These are phyloP conservation scores for Mariannaea sp. DNA, from an alignment of 2,329 filamentous ascomycete genomes.

Conservation along the genomic window DNA sequence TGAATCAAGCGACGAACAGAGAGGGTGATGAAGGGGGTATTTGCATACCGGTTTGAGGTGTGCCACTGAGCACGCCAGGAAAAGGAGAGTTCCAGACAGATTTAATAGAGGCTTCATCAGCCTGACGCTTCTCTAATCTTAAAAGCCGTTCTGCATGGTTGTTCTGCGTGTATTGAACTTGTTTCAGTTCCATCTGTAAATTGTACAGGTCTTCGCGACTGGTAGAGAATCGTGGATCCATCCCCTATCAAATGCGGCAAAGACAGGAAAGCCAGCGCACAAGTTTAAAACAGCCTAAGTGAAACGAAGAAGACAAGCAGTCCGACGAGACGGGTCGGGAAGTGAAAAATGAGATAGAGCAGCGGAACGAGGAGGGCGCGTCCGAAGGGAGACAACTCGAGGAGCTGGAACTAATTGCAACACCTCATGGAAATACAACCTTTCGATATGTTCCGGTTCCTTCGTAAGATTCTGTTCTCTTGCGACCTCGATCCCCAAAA, in stretches of 20 bases:
- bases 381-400: constrained; percentile 18
- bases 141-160: constrained; percentile 66
- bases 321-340: not conserved
- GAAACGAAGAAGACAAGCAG: constrained; percentile 1
- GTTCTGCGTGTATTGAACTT: constrained; percentile 66
- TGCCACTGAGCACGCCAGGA: constrained; percentile 80
- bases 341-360: constrained; percentile 2
- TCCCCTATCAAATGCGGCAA: constrained; percentile 46
- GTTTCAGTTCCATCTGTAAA: constrained; percentile 73
- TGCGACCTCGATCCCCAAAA: constrained; percentile 43
- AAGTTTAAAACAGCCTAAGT: constrained; percentile 2
- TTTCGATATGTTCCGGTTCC: constrained; percentile 2
- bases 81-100: constrained; percentile 95
- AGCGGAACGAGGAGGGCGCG: constrained; percentile 9
- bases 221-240: constrained; percentile 66
- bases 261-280: constrained; percentile 1
- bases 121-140: constrained; percentile 68
- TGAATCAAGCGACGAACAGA: not conserved
- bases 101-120: constrained; percentile 71
- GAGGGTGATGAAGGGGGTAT: not conserved
- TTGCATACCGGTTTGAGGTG: constrained; percentile 80
- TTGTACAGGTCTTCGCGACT: constrained; percentile 68
- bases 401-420: constrained; percentile 16
- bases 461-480: constrained; percentile 20
- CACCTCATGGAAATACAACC: constrained; percentile 7